Conservation (phyloP, 495 filamentous ascomycete genomes). For the Aspergillus biplanus region DNA sequence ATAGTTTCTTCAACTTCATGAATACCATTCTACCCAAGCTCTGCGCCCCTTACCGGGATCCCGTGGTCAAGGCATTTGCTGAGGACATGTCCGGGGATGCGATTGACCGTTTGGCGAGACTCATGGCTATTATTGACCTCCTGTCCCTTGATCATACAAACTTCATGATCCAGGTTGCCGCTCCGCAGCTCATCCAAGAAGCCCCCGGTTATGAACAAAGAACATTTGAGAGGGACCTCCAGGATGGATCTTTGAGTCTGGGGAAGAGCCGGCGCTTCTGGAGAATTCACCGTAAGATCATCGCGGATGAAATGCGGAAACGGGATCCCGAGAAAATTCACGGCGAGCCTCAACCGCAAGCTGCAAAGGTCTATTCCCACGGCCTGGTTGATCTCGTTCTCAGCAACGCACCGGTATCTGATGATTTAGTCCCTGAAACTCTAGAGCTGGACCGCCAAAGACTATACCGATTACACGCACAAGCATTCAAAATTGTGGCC, state of each 20-base stretch:
- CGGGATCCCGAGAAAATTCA: slow-evolving; percentile 72
- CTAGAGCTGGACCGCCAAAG: slow-evolving; percentile 78
- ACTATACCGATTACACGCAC: slow-evolving; percentile 64
- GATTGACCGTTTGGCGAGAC: slow-evolving; percentile 78
- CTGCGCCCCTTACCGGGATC: slow-evolving; percentile 89
- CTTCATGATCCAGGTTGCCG: slow-evolving; percentile 81
- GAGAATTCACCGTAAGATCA: slow-evolving; percentile 66
- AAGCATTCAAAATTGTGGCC: slow-evolving; percentile 75
- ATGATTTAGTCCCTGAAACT: slow-evolving; percentile 77
- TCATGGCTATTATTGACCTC: slow-evolving; percentile 86
- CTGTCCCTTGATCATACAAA: slow-evolving; percentile 96
- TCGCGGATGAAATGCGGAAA: slow-evolving; percentile 70
- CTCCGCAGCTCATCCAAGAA: slow-evolving; percentile 80
- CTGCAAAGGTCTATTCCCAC: slow-evolving; percentile 77
- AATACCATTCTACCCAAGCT: slow-evolving; percentile 86
- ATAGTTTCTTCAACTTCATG: slow-evolving; percentile 91
- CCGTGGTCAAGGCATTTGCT: slow-evolving; percentile 76
- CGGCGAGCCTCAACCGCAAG: slow-evolving; percentile 40
- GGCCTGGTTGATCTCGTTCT: slow-evolving; percentile 69
- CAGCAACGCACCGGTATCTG: slow-evolving; percentile 56
- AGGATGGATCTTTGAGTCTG: slow-evolving; percentile 59
- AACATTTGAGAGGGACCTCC: slow-evolving; percentile 71
- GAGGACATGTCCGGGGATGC: slow-evolving; percentile 77
- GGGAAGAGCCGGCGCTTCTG: slow-evolving; percentile 72
- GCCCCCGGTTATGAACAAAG: slow-evolving; percentile 80